Percentiles rank a stretch among this genome's conserved stretches.
Evolutionary conservation across 2,329 filamentous ascomycete species (phyloP).

Genomic region (Pestalotiopsis sp.): DNA sequence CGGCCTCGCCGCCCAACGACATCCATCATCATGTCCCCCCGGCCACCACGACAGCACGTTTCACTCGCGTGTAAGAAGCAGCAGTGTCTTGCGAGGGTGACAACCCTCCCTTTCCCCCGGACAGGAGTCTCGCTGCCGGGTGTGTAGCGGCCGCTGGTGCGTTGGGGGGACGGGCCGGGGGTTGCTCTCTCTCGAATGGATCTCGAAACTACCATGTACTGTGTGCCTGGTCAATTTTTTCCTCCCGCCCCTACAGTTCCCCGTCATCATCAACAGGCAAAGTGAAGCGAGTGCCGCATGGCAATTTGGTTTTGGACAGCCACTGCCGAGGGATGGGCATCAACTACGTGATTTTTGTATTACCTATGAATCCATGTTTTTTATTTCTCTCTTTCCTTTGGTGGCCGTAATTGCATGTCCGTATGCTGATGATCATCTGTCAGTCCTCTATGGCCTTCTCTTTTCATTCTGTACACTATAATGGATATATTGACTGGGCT

Average conservation of each 20-base stretch:
- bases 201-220: background rate
- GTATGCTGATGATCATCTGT: too few species aligned
- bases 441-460: too few species aligned
- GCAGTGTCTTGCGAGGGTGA: background rate
- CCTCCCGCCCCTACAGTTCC: background rate
- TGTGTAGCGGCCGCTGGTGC: background rate
- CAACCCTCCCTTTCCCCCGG: background rate
- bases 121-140: background rate
- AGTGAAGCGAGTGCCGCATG: constrained; percentile 18
- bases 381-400: too few species aligned
- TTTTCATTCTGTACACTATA: too few species aligned
- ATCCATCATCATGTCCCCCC: background rate
- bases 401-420: too few species aligned
- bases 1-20: background rate
- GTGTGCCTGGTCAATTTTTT: background rate
- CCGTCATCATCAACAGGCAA: constrained; percentile 18
- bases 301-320: background rate
- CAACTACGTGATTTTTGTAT: too few species aligned
- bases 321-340: too few species aligned
- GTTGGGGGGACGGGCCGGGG: too few species aligned
- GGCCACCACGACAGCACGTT: background rate
- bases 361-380: too few species aligned
- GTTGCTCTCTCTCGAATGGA: too few species aligned
- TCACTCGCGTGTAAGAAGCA: background rate
- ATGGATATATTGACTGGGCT: too few species aligned